Base-by-base conservation (phyloP, 2,329 filamentous ascomycete genomes). In the Colletotrichum orchidophilum region DNA sequence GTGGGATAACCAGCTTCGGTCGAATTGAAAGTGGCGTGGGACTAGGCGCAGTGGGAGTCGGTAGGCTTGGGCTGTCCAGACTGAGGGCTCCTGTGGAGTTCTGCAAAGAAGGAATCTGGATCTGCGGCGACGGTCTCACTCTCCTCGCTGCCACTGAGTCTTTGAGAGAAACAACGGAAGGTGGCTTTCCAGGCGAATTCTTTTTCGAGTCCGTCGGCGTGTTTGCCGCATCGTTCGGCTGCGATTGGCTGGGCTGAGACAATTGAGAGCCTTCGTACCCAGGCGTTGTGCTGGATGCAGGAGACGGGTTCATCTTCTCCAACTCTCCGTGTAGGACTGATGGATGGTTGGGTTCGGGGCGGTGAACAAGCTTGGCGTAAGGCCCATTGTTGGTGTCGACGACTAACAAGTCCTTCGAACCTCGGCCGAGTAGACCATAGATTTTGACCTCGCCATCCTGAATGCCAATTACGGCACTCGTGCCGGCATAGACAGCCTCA, bases 341-440 rank as follows among this genome's bases (percentile, higher is more conserved):
- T 3, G 68, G 63, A 0, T 2, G 6, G 0, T 63, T 21, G 1
- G 53, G 11, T 3, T 71, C 18, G 0, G 67, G 67, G 2, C 67
- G 68, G 2, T 66, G n/a, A 0, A 86, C 81, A 1, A 90, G 74
- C 62, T 85, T 87, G 0, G 84, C 86, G 11, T 81, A 81, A 0
- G 86, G 85, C 0, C 82, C 66, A 0, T 76, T 73, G 0, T 81
- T 81, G 0, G 92, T 91, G 78, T 95, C 91, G 0, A 94, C 88
- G 0, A 95, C 84, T 5, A 95, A 80, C 1, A 94, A 81, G 2
- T 89, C 88, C 75, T 93, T 90, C 65, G 92, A 89, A 1, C 88
- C 89, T n/a, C 93, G 91, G 0, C 93, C 92, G 3, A 94, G 82
- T 0, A 94, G 81, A 0, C 93, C 92, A 64, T 92, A 94, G 0